Percentiles rank a stretch among this genome's conserved stretches.
Evolutionary conservation across 169 alveolate species (phyloP).

Genomic region (Eimeria falciformis): DNA sequence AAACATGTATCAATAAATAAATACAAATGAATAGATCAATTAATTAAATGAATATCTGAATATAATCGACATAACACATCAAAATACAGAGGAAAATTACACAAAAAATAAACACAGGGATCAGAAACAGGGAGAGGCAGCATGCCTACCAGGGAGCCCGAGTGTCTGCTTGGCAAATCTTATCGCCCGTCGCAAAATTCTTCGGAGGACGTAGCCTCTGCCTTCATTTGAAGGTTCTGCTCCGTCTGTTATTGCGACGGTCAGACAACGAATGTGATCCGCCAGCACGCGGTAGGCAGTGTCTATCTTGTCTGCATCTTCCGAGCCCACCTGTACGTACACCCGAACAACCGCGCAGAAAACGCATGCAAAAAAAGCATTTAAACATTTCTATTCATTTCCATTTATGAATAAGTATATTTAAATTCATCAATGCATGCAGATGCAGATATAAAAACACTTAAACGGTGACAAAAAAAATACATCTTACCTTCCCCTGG

Average conservation of each 20-base stretch:
- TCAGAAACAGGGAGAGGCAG: neutral
- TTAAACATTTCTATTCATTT: neutral
- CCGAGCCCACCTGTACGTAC: slow-evolving; percentile 82
- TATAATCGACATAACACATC: neutral
- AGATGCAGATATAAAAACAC: neutral
- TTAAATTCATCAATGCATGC: too few species aligned
- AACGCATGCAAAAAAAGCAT: neutral
- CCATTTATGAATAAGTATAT: too few species aligned
- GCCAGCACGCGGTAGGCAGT: slow-evolving; percentile 95
- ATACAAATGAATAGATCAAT: too few species aligned
- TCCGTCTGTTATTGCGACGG: slow-evolving; percentile 94
- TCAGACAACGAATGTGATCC: slow-evolving; percentile 94
- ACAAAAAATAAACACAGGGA: neutral
- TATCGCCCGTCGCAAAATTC: slow-evolving; percentile 94
- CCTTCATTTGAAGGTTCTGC: slow-evolving; percentile 95
- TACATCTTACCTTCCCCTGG: slow-evolving; percentile 85
- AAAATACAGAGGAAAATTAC: neutral
- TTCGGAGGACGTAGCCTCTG: slow-evolving; percentile 91
- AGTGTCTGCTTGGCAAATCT: slow-evolving; percentile 88
- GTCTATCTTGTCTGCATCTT: slow-evolving; percentile 89
- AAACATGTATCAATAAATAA: neutral
- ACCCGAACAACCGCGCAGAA: neutral
- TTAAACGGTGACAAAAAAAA: neutral
- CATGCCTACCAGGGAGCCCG: slow-evolving; percentile 70
- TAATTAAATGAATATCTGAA: neutral